Conservation (phyloP, 2,329 filamentous ascomycete genomes). For the Fusarium scirpi region DNA sequence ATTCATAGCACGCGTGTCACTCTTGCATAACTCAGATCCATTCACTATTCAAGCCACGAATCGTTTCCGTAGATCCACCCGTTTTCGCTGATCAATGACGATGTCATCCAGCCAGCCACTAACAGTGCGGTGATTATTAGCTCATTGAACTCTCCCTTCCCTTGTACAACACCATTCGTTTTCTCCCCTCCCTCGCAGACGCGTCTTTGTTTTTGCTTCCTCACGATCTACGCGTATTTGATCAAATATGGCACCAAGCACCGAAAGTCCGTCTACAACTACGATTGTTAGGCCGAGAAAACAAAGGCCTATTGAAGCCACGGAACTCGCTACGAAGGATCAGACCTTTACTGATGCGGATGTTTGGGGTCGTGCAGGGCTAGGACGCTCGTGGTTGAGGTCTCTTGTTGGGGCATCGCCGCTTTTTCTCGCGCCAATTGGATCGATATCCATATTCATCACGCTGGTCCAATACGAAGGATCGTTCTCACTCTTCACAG, state of each 20-base stretch:
- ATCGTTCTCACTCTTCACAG: constrained; percentile 27
- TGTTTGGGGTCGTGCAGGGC: constrained; percentile 44
- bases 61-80: neutral
- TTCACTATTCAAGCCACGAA: neutral
- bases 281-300: neutral
- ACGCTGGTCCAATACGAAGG: constrained; percentile 42
- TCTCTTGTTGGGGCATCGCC: constrained; percentile 43
- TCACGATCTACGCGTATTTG: neutral
- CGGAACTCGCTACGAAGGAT: neutral
- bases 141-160: neutral
- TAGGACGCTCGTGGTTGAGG: constrained; percentile 41
- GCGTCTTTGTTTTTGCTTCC: neutral
- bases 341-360: neutral
- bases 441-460: constrained; percentile 42
- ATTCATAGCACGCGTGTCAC: neutral
- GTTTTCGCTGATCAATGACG: constrained; percentile 18
- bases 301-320: neutral
- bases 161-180: neutral
- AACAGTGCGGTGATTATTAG: neutral
- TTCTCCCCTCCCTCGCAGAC: neutral
- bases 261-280: constrained; percentile 15
- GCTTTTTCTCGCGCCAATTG: constrained; percentile 40
- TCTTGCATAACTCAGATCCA: neutral
- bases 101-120: constrained; percentile 16
- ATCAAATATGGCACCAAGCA: neutral